Evolutionary conservation across 768 basidiomycete species (phyloP), one percentile per base, ranked within the genome.

Genomic region (Baorangia bicolor): DNA sequence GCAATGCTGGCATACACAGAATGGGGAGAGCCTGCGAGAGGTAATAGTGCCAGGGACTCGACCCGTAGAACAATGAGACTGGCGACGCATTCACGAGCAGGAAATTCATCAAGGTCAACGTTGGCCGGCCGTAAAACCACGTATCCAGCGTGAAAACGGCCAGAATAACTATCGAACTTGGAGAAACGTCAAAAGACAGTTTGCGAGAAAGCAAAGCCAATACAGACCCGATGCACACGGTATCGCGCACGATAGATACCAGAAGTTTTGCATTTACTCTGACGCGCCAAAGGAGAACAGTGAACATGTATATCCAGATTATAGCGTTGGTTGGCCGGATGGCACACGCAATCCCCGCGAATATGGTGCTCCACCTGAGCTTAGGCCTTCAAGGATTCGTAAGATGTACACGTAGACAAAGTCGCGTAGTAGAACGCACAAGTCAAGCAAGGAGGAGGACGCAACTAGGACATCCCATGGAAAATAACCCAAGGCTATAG

Each of bases 21-120:
- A 98, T 82, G 0, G 95, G 96, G 2, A 98, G 64, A 0, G 81
- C 94, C 72, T 98, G 95, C 0, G 82, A 80, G 38, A 97, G 57
- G 66, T 99, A 98, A 68, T 91, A 98, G 66, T 97, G 91, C 85
- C 86, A 91, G 6, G 89, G 74, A 62, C 82, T 92, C 3, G 80
- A 74, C 20, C 97, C 97, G 67, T 98, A 99, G 73, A 97, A 97
- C n/a, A 88, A 75, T 0, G 97, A 96, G 33, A 98, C 82, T 3
- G 83, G 78, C 5, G 94, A 88, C 13, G 94, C 70, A 67, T 99
- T 99, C 45, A 88, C 86, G 25, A 78, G 71, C 27, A 96, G 67
- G 72, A 99, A 99, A 63, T 92, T 92, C 38, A 90, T 68, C 2
- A 90, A 82, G 0, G 94, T 94, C 61, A 93, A 76, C 4, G 85